These are phyloP conservation scores for Rhododendron vialii DNA, from an alignment of 148 eudicot species.

Conservation along the genomic window DNA sequence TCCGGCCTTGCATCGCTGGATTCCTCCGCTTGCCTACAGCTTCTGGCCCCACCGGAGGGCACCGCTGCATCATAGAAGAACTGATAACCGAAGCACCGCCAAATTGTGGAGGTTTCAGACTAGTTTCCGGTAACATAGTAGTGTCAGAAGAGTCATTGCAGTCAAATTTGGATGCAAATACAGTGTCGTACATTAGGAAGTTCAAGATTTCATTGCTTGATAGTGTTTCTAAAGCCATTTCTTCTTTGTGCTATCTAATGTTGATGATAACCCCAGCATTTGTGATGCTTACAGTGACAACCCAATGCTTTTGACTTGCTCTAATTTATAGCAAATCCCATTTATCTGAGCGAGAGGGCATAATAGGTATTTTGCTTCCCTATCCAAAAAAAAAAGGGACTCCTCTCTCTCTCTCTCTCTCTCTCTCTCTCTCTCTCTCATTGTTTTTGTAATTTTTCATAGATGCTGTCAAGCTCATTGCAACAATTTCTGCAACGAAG, in stretches of 20 bases:
- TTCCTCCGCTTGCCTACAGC: slow-evolving; percentile 4
- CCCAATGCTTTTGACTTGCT: background rate
- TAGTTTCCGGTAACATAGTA: slow-evolving; percentile 3
- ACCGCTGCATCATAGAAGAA: background rate
- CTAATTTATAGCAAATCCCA: background rate
- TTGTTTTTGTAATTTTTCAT: background rate
- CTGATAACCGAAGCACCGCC: slow-evolving; percentile 9
- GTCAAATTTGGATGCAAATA: slow-evolving; percentile 9
- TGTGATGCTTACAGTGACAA: background rate
- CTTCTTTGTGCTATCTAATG: background rate
- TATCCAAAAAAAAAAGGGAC: background rate
- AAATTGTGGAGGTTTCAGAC: slow-evolving; percentile 15
- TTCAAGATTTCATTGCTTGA: slow-evolving; percentile 57
- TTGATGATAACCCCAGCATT: background rate
- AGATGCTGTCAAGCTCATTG: slow-evolving; percentile 18
- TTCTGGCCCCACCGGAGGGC: background rate
- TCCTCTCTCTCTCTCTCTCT: too few relatives aligned
- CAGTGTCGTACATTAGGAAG: slow-evolving; percentile 55
- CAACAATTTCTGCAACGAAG: slow-evolving; percentile 8
- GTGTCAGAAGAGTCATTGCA: background rate
- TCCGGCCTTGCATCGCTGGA: slow-evolving; percentile 41
- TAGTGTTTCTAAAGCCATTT: slow-evolving; percentile 67
- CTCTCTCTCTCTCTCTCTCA: slow-evolving; percentile 13
- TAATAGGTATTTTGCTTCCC: background rate
- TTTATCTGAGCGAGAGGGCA: background rate